Conservation (phyloP, 129 eudicot species). For the Rutidosis leptorrhynchoides region DNA sequence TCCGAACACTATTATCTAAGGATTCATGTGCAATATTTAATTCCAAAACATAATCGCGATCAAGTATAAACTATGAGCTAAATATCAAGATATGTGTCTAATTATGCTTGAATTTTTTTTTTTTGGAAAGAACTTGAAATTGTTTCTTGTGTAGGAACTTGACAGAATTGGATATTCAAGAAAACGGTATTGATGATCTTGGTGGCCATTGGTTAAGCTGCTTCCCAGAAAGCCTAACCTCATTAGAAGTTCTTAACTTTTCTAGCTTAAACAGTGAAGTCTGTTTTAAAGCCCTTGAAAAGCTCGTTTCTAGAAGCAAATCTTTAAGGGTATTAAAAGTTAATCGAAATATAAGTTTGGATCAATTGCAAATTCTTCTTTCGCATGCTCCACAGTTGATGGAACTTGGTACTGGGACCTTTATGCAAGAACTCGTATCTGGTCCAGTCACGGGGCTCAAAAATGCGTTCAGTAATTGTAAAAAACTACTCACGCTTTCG, state of each 20-base stretch:
- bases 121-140: constrained; percentile 2
- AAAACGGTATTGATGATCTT: constrained; percentile 62
- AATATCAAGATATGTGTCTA: not conserved
- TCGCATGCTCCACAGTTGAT: constrained; percentile 52
- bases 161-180: constrained; percentile 74
- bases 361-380: constrained; percentile 60
- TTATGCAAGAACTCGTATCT: constrained; percentile 50
- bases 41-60: not conserved
- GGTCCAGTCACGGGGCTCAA: constrained; percentile 36
- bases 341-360: constrained; percentile 49
- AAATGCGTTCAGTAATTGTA: constrained; percentile 48
- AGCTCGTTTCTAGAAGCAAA: constrained; percentile 62
- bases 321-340: constrained; percentile 58
- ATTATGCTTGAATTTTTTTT: not conserved
- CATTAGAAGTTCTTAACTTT: constrained; percentile 64
- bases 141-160: constrained; percentile 44
- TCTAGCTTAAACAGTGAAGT: constrained; percentile 69
- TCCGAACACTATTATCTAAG: not conserved
- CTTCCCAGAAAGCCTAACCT: constrained; percentile 44
- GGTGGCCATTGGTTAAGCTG: constrained; percentile 46
- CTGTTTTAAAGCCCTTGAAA: constrained; percentile 58
- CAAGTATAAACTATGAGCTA: not conserved
- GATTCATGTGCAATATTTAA: not conserved
- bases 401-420: constrained; percentile 81
- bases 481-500: constrained; percentile 50